Evolutionary conservation across 108 stramenopile species (phyloP).

Genomic region (Cyclotella kingstonii): DNA sequence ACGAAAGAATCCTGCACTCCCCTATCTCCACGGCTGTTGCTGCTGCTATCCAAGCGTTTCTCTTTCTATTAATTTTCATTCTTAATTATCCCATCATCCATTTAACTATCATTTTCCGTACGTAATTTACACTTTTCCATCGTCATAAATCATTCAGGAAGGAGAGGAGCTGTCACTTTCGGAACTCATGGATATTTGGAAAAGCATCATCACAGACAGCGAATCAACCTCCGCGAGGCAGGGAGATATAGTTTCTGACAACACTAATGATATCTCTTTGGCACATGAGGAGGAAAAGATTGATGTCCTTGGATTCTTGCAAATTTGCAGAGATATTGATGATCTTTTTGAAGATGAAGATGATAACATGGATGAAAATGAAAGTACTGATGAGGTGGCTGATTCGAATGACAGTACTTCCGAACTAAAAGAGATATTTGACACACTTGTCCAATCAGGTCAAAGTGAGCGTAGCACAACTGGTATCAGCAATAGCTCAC

Average conservation of each 20-base stretch:
- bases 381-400: constrained; percentile 3
- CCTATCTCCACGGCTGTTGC: too few relatives aligned
- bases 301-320: constrained; percentile 70
- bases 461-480: constrained; percentile 2
- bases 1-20: too few relatives aligned
- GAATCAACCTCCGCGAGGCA: too few relatives aligned
- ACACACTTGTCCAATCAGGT: constrained; percentile 30
- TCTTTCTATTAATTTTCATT: too few relatives aligned
- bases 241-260: constrained; percentile 59
- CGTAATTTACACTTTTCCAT: too few relatives aligned
- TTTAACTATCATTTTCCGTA: too few relatives aligned
- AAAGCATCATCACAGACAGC: too few relatives aligned
- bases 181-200: background rate
- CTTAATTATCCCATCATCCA: too few relatives aligned
- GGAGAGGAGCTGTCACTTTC: background rate
- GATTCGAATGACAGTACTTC: constrained; percentile 21
- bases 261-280: constrained; percentile 1
- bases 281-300: constrained; percentile 39
- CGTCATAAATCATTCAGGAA: too few relatives aligned
- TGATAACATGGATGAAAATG: constrained; percentile 30
- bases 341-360: constrained; percentile 80
- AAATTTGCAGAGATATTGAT: constrained; percentile 76
- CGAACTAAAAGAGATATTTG: constrained; percentile 47
- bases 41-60: too few relatives aligned
- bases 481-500: background rate